A percentile compares a stretch with the other conserved stretches of the same genome.
phyloP scores from a whole-genome alignment of 495 filamentous ascomycete genomes.

The Trichocladium uniseriatum region DNA sequence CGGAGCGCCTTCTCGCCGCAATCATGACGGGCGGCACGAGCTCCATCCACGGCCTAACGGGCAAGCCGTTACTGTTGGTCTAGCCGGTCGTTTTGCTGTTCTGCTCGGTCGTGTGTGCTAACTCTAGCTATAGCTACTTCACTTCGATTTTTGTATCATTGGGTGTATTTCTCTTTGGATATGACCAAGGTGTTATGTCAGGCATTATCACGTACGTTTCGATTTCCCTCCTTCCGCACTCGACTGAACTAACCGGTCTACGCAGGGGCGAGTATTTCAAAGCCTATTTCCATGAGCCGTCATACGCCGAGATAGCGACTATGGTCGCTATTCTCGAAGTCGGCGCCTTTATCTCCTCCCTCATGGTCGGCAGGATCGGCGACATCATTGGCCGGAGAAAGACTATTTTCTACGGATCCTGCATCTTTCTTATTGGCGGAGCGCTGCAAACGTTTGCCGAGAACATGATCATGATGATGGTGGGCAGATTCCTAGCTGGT shows the following conservation, averaged over 20 bases:
- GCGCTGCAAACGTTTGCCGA: slow-evolving; percentile 72
- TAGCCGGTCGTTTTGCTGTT: neutral
- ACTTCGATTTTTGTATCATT: slow-evolving; percentile 97
- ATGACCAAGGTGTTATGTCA: slow-evolving; percentile 99
- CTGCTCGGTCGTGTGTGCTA: neutral
- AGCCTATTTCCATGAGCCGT: slow-evolving; percentile 85
- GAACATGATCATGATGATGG: slow-evolving; percentile 84
- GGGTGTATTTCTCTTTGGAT: slow-evolving; percentile 95
- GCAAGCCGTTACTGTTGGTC: slow-evolving; percentile 84
- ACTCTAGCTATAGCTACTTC: slow-evolving; percentile 60
- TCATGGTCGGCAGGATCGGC: slow-evolving; percentile 80
- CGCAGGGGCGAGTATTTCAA: slow-evolving; percentile 73
- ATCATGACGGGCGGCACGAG: slow-evolving; percentile 76
- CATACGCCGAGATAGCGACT: slow-evolving; percentile 74
- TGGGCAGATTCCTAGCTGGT: slow-evolving; percentile 84
- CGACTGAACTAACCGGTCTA: slow-evolving; percentile 11
- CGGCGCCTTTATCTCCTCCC: slow-evolving; percentile 82
- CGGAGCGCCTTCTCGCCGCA: slow-evolving; percentile 58
- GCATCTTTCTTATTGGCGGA: slow-evolving; percentile 85
- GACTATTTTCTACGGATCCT: slow-evolving; percentile 89
- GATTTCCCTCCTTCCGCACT: slow-evolving; percentile 2
- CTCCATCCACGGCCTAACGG: slow-evolving; percentile 82
- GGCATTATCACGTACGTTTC: slow-evolving; percentile 87
- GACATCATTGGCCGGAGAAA: slow-evolving; percentile 83
- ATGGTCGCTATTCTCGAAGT: slow-evolving; percentile 96